Percentiles rank a stretch among this genome's conserved stretches.
Evolutionary conservation across 495 filamentous ascomycete genomes (phyloP).

Genomic region (Tuber aestivum): DNA sequence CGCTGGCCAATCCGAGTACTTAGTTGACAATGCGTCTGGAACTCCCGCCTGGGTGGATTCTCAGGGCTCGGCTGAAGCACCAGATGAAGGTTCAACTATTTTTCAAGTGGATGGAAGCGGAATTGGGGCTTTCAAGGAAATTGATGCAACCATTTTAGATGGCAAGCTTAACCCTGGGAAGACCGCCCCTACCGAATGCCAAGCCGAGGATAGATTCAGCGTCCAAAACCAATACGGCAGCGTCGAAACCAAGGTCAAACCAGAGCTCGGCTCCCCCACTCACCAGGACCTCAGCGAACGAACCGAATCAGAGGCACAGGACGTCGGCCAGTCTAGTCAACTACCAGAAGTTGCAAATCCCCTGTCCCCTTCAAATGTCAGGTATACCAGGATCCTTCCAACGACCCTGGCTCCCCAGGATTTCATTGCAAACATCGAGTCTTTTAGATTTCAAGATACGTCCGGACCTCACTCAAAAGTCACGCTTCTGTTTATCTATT

Average conservation of each 20-base stretch:
- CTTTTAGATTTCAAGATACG: neutral
- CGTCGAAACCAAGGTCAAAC: neutral
- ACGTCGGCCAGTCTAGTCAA: neutral
- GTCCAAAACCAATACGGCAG: neutral
- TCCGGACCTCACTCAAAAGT: neutral
- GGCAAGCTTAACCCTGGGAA: neutral
- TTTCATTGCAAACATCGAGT: neutral
- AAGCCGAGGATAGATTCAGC: neutral
- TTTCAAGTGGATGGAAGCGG: neutral
- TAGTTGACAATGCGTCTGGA: neutral
- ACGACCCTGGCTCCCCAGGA: neutral
- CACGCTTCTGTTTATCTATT: neutral
- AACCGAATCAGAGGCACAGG: neutral
- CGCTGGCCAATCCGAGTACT: neutral
- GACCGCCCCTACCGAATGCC: neutral
- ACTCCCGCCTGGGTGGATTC: neutral
- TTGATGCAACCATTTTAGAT: neutral
- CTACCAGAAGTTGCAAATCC: neutral
- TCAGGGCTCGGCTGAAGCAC: neutral
- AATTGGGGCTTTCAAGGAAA: neutral
- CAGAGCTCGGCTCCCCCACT: neutral
- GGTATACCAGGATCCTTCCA: neutral
- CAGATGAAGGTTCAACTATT: neutral
- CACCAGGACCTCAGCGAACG: neutral
- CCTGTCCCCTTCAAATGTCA: neutral